Base-by-base conservation (phyloP, 768 basidiomycete species). In the Lactarius hengduanensis region DNA sequence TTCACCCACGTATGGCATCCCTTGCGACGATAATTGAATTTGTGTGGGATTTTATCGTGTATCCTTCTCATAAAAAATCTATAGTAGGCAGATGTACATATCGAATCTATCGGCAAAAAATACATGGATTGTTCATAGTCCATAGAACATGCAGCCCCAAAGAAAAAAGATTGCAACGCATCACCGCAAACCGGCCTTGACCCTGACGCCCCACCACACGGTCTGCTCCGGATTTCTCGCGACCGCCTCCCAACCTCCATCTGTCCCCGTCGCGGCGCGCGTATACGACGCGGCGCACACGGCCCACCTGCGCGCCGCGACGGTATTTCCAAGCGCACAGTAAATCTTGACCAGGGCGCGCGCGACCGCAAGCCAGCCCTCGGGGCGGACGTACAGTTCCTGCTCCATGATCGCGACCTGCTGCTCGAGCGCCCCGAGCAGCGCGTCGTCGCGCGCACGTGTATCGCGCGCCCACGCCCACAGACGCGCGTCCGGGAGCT, bases 191-290 rank as follows among this genome's bases (percentile, higher is more conserved):
- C 26, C n/a, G 5, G 9, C 34, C 32, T 59, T 22, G 26, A 57
- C 41, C 56, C 54, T 56, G 26, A 57, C 65, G n/a, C 56, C 30
- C 65, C 65, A 66, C 61, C 65, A 58, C 16, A 40, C 18, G 3
- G 67, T 68, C 59, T 53, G 47, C 28, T 65, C 63, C 1, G 64
- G 67, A 6, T 55, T 45, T 20, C 59, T 55, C 58, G 63, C 63
- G 10, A 65, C 67, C 10, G 58, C 67, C 20, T 56, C 67, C 67
- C 64, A 68, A 11, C 59, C 67, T 11, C 67, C 63, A 16, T 65
- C 67, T 7, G 50, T 47, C 36, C 67, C 67, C 20, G 64, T 68
- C 20, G 55, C 64, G 1, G 63, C 67, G 32, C 57, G 57, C 36
- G 58, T 30, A 30, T 59, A 57, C 56, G 64, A 60, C 15, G 59